phyloP scores from a whole-genome alignment of 768 basidiomycete genomes.

The Tylopilus rubrobrunneus region DNA sequence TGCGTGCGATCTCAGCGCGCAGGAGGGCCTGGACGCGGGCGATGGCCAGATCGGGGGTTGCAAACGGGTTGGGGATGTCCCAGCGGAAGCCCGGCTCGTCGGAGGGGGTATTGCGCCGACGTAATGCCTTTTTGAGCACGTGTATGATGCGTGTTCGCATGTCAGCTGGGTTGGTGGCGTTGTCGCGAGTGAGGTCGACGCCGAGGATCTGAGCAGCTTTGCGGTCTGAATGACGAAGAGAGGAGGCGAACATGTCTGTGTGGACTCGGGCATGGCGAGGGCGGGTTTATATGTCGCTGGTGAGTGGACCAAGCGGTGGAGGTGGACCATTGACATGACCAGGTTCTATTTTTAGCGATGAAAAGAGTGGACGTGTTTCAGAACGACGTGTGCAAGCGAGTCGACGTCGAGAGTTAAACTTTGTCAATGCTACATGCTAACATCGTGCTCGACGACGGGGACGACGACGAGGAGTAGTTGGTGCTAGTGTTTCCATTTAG shows the following conservation, averaged over 20 bases:
- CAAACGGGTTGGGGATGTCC: conserved; percentile 16
- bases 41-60: neutral
- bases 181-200: neutral
- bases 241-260: neutral
- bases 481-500: too few species aligned
- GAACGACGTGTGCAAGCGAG: too few species aligned
- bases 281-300: neutral
- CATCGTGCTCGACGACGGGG: neutral
- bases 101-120: too few species aligned
- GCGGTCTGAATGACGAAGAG: neutral
- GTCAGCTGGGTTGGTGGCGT: neutral
- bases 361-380: too few species aligned
- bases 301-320: neutral
- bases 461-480: neutral
- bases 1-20: neutral
- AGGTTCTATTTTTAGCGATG: too few species aligned
- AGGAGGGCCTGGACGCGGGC: neutral
- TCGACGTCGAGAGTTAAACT: neutral
- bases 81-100: conserved; percentile 3
- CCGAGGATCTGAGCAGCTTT: neutral
- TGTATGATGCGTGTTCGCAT: neutral
- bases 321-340: neutral
- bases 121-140: neutral
- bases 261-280: neutral
- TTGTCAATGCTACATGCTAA: too few species aligned